Evolutionary conservation across 2,329 filamentous ascomycete genomes (phyloP), one percentile per base, ranked within the genome.

Genomic region (Botrytis byssoidea): DNA sequence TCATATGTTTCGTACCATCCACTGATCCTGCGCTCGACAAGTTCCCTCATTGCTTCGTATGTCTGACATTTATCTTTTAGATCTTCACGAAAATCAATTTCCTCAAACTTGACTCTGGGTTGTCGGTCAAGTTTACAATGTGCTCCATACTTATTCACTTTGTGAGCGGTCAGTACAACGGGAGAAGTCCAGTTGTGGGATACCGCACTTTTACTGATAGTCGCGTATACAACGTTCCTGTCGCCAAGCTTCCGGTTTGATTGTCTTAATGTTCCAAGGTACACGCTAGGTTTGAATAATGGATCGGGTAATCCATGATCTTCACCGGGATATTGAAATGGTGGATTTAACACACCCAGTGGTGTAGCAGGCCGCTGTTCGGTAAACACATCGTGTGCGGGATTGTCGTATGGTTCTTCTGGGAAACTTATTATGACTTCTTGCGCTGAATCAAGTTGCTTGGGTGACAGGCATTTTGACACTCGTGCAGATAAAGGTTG

Each of bases 1-100:
- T 68, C 66, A 32, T 68, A 68, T 42, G 35, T 68, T 16, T 68
- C 37, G 29, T 68, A 42, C 66, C 48, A 68, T 55, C 66, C 66
- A 68, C 35, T 42, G 10, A 68, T 57, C 18, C 66, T 68, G 48
- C 48, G 66, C 55, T 68, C 48, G 18, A 68, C 66, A 42, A 68
- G 48, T 57, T 68, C 66, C 55, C 66, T 68, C 66, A 68, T 68
- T 42, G 66, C 66, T 57, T 68, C 35, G 29, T 42, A 29, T 42
- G 66, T 42, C 48, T 68, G 48, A 32, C 66, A 68, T 57, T 68
- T 68, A 25, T 57, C 35, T 25, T 32, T 68, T 14, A 68, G 66
- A 37, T 57, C 66, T 22, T 32, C 35, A 22, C 66, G 66, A 22
- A 68, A 42, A 42, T 68, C 48, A 18, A 68, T 57, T 32, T 68